A percentile compares a stretch with the other conserved stretches of the same genome.
Evolutionary conservation across 352 stramenopile species (phyloP).

Genomic region (Phytophthora pini): DNA sequence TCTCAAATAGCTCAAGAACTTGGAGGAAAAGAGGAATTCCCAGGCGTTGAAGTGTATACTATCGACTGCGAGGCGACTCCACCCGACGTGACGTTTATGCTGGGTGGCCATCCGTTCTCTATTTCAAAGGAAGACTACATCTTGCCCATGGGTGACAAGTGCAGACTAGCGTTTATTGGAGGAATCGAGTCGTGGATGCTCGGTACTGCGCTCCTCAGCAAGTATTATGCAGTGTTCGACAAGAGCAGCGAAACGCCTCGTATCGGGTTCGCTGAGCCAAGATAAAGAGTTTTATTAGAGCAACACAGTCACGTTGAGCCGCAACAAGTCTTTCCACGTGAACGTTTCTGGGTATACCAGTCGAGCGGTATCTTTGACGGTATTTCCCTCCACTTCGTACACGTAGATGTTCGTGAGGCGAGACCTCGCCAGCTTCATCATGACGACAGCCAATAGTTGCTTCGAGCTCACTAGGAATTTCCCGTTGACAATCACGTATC

Average conservation of each 20-base stretch:
- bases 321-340: constrained; percentile 13
- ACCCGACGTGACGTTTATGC: constrained; percentile 89
- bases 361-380: constrained; percentile 13
- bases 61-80: constrained; percentile 87
- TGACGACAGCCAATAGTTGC: constrained; percentile 4
- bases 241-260: not conserved
- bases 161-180: constrained; percentile 93
- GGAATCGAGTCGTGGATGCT: constrained; percentile 1
- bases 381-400: constrained; percentile 16
- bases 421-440: constrained; percentile 10
- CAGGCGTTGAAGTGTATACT: constrained; percentile 90
- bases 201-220: not conserved
- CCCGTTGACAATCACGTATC: constrained; percentile 19
- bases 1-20: constrained; percentile 66
- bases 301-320: constrained; percentile 8
- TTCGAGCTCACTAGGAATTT: constrained; percentile 14
- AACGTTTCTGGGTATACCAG: constrained; percentile 15
- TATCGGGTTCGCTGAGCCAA: not conserved
- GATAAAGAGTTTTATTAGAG: constrained; percentile 3
- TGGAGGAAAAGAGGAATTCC: constrained; percentile 77
- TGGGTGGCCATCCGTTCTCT: constrained; percentile 87
- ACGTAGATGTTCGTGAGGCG: constrained; percentile 13
- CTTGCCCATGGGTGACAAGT: constrained; percentile 73
- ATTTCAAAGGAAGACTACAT: constrained; percentile 88
- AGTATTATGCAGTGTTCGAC: constrained; percentile 5